Conservation (phyloP, 73 alveolate species). For the Uronychia binucleata region DNA sequence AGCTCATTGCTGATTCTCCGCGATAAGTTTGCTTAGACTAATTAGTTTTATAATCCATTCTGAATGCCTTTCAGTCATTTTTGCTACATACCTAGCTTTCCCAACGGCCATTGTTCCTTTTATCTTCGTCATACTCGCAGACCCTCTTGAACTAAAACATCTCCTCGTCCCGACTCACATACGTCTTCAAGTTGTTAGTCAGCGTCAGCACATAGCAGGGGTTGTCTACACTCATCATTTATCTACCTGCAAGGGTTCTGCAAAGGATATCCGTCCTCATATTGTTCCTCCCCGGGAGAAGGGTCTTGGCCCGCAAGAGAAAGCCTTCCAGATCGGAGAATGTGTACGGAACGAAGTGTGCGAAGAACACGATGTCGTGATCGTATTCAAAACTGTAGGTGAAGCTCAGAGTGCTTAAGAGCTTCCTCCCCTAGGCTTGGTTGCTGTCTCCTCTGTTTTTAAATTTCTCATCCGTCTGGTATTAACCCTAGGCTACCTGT, state of each 20-base stretch:
- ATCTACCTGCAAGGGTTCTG: conserved; percentile 50
- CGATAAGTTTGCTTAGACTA: conserved; percentile 4
- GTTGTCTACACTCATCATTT: conserved; percentile 57
- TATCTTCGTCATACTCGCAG: conserved; percentile 9
- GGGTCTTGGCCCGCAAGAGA: background rate
- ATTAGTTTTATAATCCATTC: background rate
- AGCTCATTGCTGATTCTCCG: background rate
- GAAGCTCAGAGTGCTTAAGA: conserved; percentile 70
- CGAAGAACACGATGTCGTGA: conserved; percentile 82
- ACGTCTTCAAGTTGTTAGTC: conserved; percentile 41
- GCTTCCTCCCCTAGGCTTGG: background rate
- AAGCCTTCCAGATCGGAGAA: conserved; percentile 67
- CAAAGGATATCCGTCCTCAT: conserved; percentile 50
- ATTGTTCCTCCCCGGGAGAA: background rate
- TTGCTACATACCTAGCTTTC: conserved; percentile 30
- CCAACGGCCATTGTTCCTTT: conserved; percentile 17
- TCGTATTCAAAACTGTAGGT: conserved; percentile 70
- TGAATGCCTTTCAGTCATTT: background rate
- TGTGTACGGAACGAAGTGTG: conserved; percentile 86
- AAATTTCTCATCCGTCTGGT: background rate
- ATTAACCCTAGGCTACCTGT: background rate
- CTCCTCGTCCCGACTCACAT: conserved; percentile 34
- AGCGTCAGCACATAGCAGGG: conserved; percentile 57
- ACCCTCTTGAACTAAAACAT: conserved; percentile 1
- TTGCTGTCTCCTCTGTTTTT: conserved; percentile 4